A percentile compares a stretch with the other conserved stretches of the same genome.
phyloP scores from a whole-genome alignment of 371 early-diverging fungal species.

The Saksenaea oblongispora region DNA sequence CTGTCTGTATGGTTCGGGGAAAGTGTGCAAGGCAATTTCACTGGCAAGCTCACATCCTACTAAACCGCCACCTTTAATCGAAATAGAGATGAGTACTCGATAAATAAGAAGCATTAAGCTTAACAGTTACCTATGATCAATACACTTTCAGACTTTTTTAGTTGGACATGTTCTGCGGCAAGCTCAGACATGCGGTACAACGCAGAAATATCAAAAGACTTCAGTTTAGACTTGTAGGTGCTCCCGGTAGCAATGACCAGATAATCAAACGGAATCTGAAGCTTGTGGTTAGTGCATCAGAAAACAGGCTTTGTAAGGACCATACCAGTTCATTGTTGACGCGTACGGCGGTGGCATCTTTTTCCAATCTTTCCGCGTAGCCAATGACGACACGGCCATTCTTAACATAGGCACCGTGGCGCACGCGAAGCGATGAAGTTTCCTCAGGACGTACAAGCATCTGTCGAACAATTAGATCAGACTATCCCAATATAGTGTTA shows the following conservation, averaged over 20 bases:
- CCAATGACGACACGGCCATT: constrained; percentile 41
- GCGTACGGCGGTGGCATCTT: constrained; percentile 23
- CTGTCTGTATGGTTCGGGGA: constrained; percentile 27
- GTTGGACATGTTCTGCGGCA: constrained; percentile 43
- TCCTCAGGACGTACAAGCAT: constrained; percentile 35
- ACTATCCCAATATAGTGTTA: neutral
- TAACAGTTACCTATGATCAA: constrained; percentile 45
- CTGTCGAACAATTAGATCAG: constrained; percentile 3
- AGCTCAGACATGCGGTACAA: constrained; percentile 32
- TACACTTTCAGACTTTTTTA: constrained; percentile 55
- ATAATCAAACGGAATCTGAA: constrained; percentile 64
- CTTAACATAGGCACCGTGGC: constrained; percentile 40
- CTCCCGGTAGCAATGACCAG: constrained; percentile 71
- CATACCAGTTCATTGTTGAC: constrained; percentile 35
- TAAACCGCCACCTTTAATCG: constrained; percentile 55
- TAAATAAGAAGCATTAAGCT: neutral
- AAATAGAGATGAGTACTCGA: neutral
- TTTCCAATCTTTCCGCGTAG: constrained; percentile 26
- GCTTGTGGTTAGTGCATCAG: neutral
- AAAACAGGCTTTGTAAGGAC: neutral
- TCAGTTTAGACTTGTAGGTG: constrained; percentile 49
- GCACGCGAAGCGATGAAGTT: constrained; percentile 31
- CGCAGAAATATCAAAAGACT: constrained; percentile 37
- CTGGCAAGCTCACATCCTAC: constrained; percentile 66
- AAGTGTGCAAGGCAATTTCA: constrained; percentile 47